Conservation (phyloP, 768 basidiomycete species). For the Leccinum fibrillosum region DNA sequence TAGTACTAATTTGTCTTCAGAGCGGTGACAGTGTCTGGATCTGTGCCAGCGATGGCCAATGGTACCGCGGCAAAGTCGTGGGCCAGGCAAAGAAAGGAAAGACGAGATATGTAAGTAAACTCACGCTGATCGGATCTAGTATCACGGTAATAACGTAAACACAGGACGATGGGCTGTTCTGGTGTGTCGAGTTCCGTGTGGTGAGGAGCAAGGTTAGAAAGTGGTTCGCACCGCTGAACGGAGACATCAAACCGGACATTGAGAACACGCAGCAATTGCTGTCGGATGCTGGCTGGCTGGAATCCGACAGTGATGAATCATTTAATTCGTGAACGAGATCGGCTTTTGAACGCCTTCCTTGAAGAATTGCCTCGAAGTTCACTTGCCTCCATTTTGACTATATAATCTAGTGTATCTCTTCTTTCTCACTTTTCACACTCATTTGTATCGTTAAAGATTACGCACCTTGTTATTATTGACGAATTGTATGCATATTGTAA, state of each 20-base stretch:
- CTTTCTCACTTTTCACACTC: not conserved
- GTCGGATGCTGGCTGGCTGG: conserved; percentile 46
- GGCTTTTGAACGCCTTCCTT: not conserved
- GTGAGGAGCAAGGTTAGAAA: conserved; percentile 43
- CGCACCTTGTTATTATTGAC: not conserved
- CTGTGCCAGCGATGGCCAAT: conserved; percentile 45
- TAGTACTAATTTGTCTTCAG: conserved; percentile 24
- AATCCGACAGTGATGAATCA: conserved; percentile 4
- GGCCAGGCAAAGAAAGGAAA: conserved; percentile 42
- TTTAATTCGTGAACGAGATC: not conserved
- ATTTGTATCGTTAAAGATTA: conserved; percentile 1
- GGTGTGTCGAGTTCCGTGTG: conserved; percentile 46
- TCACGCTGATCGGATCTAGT: not conserved
- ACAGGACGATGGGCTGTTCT: conserved; percentile 51
- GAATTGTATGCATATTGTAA: not conserved
- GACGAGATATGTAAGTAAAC: conserved; percentile 43
- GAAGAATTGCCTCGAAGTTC: no score
- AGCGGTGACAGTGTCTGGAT: conserved; percentile 52
- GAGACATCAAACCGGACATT: conserved; percentile 63
- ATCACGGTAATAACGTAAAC: not conserved
- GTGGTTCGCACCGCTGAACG: conserved; percentile 61
- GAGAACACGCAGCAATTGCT: conserved; percentile 45
- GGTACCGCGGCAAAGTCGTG: conserved; percentile 49
- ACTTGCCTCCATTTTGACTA: not conserved
- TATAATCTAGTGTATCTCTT: not conserved